Percentiles rank a stretch among this genome's conserved stretches.
phyloP scores from a whole-genome alignment of 2,329 filamentous ascomycete genomes.

The Xylariaceae sp. region DNA sequence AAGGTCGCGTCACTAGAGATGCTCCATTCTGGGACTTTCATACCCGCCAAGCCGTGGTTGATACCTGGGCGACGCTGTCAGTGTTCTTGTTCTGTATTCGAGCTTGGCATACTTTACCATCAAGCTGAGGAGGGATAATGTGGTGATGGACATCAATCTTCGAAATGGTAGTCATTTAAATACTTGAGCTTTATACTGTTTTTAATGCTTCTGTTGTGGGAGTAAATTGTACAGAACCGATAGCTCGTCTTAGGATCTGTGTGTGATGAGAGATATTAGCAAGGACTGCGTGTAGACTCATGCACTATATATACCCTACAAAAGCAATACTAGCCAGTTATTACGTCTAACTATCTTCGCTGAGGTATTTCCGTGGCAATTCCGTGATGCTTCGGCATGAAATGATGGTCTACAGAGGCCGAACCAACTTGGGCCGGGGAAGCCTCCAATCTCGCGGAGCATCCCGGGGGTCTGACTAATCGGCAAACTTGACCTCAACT shows the following conservation, averaged over 20 bases:
- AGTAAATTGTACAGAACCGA: neutral
- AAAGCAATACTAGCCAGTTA: too few species aligned
- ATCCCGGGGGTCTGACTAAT: neutral
- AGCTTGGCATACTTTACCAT: too few species aligned
- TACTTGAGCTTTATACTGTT: neutral
- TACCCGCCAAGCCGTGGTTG: too few species aligned
- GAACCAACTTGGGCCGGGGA: neutral
- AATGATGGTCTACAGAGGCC: too few species aligned
- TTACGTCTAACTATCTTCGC: neutral
- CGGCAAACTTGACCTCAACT: too few species aligned
- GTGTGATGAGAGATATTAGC: too few species aligned
- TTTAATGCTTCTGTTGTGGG: neutral
- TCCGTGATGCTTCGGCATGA: neutral
- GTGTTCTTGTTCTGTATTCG: too few species aligned
- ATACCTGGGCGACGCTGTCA: too few species aligned
- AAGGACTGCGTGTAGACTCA: too few species aligned
- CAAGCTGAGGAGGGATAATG: neutral
- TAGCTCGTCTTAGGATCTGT: neutral
- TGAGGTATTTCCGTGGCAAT: neutral
- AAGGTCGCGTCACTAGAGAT: neutral
- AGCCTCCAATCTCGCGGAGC: neutral
- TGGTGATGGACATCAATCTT: slow-evolving; percentile 1
- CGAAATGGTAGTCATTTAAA: neutral
- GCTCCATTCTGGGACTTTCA: slow-evolving; percentile 34
- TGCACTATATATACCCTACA: too few species aligned